Percentiles rank a stretch among this genome's conserved stretches.
phyloP scores from a whole-genome alignment of 1,284 basidiomycete species.

The Ceraceosorus bombacis region DNA sequence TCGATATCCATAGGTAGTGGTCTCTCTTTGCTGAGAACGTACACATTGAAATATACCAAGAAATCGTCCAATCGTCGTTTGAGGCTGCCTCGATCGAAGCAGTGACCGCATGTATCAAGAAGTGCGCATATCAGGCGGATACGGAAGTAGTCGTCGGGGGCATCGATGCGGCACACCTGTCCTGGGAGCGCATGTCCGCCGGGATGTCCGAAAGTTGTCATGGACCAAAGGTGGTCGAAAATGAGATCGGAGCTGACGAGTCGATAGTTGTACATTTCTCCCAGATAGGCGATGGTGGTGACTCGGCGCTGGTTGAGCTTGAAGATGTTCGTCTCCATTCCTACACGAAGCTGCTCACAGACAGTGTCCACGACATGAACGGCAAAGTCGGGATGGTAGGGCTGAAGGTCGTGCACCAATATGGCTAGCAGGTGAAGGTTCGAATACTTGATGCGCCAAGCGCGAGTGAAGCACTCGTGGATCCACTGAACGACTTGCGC shows the following conservation, averaged over 20 bases:
- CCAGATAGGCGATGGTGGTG: constrained; percentile 84
- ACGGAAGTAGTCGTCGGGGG: constrained; percentile 92
- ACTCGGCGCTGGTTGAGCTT: constrained; percentile 88
- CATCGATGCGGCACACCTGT: constrained; percentile 68
- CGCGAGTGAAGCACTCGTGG: constrained; percentile 80
- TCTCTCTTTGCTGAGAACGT: constrained; percentile 72
- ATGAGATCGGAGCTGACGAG: constrained; percentile 78
- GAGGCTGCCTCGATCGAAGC: constrained; percentile 85
- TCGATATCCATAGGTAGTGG: constrained; percentile 89
- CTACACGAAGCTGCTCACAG: constrained; percentile 79
- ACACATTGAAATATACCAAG: constrained; percentile 87
- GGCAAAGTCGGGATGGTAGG: constrained; percentile 81
- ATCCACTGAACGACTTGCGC: constrained; percentile 51
- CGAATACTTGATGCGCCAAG: constrained; percentile 90
- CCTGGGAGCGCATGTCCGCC: constrained; percentile 82
- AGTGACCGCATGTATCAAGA: constrained; percentile 93
- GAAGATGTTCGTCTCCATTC: constrained; percentile 84
- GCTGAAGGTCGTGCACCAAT: constrained; percentile 82
- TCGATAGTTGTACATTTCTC: constrained; percentile 96
- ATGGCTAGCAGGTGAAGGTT: constrained; percentile 87
- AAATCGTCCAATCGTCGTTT: constrained; percentile 88
- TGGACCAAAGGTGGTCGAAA: constrained; percentile 87
- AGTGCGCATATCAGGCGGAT: constrained; percentile 82
- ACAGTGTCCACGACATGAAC: constrained; percentile 86
- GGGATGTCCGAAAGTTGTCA: constrained; percentile 92